Percentiles rank a stretch among this genome's conserved stretches.
These are phyloP conservation scores for Clitopilus hobsonii DNA, from an alignment of 768 basidiomycete genomes.

Conservation along the genomic window DNA sequence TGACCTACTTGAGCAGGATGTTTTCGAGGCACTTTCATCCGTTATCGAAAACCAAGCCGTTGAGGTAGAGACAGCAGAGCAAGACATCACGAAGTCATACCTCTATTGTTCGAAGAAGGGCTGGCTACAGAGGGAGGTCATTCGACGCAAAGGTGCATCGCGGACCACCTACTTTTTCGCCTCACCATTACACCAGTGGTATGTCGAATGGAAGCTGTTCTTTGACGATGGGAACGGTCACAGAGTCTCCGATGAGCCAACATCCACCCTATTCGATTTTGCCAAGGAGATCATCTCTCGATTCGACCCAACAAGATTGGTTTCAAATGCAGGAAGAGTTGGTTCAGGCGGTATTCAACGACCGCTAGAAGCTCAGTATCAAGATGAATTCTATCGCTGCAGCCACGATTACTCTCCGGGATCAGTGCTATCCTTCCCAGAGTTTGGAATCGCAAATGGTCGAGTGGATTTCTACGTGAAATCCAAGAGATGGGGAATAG, in stretches of 20 bases:
- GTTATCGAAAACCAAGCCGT: neutral
- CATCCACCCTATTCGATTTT: conserved; percentile 1
- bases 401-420: conserved; percentile 9
- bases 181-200: conserved; percentile 13
- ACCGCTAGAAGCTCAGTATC: conserved; percentile 5
- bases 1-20: neutral
- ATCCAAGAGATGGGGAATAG: conserved; percentile 12
- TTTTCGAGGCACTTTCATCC: neutral
- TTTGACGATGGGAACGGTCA: neutral
- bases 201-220: conserved; percentile 14
- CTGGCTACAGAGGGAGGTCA: conserved; percentile 10
- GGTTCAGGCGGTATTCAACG: neutral
- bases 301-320: conserved; percentile 4
- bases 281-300: neutral
- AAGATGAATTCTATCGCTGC: conserved; percentile 8
- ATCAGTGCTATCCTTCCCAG: conserved; percentile 13
- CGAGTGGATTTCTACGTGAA: conserved; percentile 14
- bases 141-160: neutral
- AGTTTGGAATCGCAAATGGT: conserved; percentile 10
- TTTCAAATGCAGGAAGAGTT: conserved; percentile 9
- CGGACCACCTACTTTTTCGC: conserved; percentile 11
- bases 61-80: neutral
- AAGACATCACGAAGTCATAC: neutral
- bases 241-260: neutral
- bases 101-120: conserved; percentile 7